These are phyloP conservation scores for Russula virescens DNA, from an alignment of 768 basidiomycete genomes.

Conservation along the genomic window DNA sequence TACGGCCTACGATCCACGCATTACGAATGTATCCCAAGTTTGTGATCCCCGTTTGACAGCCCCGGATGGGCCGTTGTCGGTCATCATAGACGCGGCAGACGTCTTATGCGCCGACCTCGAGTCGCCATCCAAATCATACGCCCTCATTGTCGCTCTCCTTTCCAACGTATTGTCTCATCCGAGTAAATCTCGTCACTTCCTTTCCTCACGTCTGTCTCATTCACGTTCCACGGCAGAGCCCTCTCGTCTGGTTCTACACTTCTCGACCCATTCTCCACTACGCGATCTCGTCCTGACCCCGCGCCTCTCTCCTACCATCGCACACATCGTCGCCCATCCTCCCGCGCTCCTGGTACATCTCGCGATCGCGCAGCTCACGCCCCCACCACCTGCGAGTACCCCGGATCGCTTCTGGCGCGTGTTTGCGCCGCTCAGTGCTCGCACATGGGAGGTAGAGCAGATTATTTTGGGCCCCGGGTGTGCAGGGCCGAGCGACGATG, in stretches of 20 bases:
- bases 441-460: constrained; percentile 50
- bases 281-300: constrained; percentile 54
- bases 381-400: constrained; percentile 57
- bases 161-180: constrained; percentile 41
- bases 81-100: constrained; percentile 70
- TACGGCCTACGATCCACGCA: constrained; percentile 24
- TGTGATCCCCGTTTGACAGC: constrained; percentile 28
- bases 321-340: constrained; percentile 64
- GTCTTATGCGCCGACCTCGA: constrained; percentile 54
- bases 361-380: constrained; percentile 61
- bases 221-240: constrained; percentile 33
- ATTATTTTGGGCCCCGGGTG: constrained; percentile 52
- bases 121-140: constrained; percentile 48
- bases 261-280: constrained; percentile 43
- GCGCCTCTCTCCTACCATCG: constrained; percentile 56
- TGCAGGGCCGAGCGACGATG: constrained; percentile 43
- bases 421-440: constrained; percentile 64
- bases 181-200: constrained; percentile 35
- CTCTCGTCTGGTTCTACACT: constrained; percentile 58
- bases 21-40: neutral
- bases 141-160: constrained; percentile 46
- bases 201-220: neutral
- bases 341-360: constrained; percentile 63
- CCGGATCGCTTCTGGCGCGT: constrained; percentile 76
- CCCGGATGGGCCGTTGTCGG: constrained; percentile 44